Evolutionary conservation across 257 asterid genomes (phyloP).

Genomic region (Nicotiana noctiflora): DNA sequence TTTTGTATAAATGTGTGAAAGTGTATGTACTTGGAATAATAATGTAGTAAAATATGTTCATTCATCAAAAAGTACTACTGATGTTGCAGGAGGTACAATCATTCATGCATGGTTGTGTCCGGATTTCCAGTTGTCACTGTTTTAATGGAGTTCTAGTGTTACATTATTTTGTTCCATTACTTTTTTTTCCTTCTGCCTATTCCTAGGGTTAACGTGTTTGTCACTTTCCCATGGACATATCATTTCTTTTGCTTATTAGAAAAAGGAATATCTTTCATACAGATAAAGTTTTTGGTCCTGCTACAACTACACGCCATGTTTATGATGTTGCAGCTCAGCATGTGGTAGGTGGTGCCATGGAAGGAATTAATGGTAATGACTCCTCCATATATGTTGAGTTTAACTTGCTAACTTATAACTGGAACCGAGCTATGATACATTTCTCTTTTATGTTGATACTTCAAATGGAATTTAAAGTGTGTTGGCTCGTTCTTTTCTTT

Average conservation of each 20-base stretch:
- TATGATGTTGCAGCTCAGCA: slow-evolving; percentile 86
- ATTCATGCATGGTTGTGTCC: background rate
- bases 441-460: background rate
- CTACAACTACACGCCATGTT: slow-evolving; percentile 81
- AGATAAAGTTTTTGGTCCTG: slow-evolving; percentile 93
- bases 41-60: background rate
- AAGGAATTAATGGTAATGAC: slow-evolving; percentile 67
- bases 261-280: slow-evolving; percentile 5
- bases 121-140: background rate
- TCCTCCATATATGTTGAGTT: background rate
- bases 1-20: background rate
- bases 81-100: background rate
- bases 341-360: slow-evolving; percentile 77
- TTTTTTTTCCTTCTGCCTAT: background rate
- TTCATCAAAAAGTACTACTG: background rate
- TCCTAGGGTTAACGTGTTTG: background rate
- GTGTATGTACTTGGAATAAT: background rate
- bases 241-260: background rate
- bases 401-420: background rate
- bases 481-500: background rate
- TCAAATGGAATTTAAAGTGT: background rate
- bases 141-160: background rate
- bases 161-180: background rate
- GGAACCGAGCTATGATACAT: background rate
- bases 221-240: background rate